Conservation (phyloP, 1,284 basidiomycete species). For the Peniophora sp. region DNA sequence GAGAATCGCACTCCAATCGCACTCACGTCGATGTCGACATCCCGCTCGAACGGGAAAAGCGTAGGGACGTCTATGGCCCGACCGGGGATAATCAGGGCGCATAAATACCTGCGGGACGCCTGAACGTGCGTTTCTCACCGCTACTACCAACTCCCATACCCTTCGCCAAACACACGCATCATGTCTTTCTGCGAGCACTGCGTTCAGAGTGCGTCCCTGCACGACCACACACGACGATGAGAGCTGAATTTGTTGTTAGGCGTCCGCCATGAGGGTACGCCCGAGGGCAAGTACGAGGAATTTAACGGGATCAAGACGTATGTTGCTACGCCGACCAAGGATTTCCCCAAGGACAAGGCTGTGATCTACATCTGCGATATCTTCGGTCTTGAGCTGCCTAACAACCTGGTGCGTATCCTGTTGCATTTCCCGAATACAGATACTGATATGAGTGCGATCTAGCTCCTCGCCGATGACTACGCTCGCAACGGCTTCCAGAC, state of each 20-base stretch:
- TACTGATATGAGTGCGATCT: background rate
- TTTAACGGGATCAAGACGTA: constrained; percentile 45
- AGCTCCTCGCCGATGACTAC: constrained; percentile 68
- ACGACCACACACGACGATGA: background rate
- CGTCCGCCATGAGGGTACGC: constrained; percentile 48
- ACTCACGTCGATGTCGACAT: too few relatives aligned
- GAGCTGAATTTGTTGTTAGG: constrained; percentile 24
- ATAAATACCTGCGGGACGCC: too few relatives aligned
- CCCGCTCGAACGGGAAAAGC: too few relatives aligned
- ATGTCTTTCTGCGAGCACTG: constrained; percentile 53
- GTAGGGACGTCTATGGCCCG: too few relatives aligned
- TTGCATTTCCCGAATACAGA: constrained; percentile 5
- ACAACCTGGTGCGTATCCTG: constrained; percentile 32
- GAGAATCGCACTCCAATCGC: too few relatives aligned
- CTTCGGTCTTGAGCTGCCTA: constrained; percentile 55
- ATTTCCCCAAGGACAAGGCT: constrained; percentile 50
- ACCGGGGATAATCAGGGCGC: too few relatives aligned
- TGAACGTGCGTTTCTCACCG: background rate
- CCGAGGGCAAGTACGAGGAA: constrained; percentile 35
- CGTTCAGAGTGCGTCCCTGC: constrained; percentile 26
- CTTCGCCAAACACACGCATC: background rate
- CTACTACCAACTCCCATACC: background rate
- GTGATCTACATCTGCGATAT: constrained; percentile 54
- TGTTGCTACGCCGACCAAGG: constrained; percentile 36
- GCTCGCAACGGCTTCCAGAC: constrained; percentile 66